These are phyloP conservation scores for Mortierella sp. DNA, from an alignment of 371 early-diverging fungal genomes.

Conservation along the genomic window DNA sequence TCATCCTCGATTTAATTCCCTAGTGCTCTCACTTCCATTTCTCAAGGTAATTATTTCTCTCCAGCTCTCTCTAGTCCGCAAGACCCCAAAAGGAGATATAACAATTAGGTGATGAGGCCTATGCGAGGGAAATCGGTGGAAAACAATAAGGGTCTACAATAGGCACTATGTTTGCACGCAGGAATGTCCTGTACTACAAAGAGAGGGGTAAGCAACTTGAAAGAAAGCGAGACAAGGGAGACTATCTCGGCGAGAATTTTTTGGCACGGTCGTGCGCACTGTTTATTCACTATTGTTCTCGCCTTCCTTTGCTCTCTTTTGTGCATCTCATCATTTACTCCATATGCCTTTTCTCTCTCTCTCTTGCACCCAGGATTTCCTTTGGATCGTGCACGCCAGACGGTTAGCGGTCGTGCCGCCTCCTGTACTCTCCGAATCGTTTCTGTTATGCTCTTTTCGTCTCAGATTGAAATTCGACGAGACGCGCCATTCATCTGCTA, in stretches of 20 bases:
- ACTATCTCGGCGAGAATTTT: constrained; percentile 23
- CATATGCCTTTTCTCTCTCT: not conserved
- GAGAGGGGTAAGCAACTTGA: constrained; percentile 8
- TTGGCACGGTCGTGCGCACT: constrained; percentile 15
- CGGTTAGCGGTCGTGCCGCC: constrained; percentile 15
- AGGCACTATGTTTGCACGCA: not conserved
- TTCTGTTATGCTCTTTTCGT: constrained; percentile 3
- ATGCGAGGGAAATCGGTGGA: not conserved
- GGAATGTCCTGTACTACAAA: not conserved
- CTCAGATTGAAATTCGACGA: constrained; percentile 14
- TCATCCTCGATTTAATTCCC: too few relatives aligned
- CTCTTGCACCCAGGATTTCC: not conserved
- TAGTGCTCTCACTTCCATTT: too few relatives aligned
- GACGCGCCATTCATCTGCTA: not conserved
- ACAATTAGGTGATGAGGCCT: not conserved
- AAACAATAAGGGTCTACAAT: not conserved
- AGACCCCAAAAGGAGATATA: not conserved
- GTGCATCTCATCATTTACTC: not conserved
- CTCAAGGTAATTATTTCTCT: too few relatives aligned
- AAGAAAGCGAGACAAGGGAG: constrained; percentile 24
- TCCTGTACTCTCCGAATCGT: constrained; percentile 20
- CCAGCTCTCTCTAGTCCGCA: not conserved
- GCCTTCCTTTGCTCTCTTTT: not conserved
- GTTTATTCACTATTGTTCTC: not conserved
- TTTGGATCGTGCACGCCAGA: not conserved